Evolutionary conservation across 164 flowering plant species (phyloP), one percentile per base, ranked within the genome.

Genomic region (Vitis rotundifolia): DNA sequence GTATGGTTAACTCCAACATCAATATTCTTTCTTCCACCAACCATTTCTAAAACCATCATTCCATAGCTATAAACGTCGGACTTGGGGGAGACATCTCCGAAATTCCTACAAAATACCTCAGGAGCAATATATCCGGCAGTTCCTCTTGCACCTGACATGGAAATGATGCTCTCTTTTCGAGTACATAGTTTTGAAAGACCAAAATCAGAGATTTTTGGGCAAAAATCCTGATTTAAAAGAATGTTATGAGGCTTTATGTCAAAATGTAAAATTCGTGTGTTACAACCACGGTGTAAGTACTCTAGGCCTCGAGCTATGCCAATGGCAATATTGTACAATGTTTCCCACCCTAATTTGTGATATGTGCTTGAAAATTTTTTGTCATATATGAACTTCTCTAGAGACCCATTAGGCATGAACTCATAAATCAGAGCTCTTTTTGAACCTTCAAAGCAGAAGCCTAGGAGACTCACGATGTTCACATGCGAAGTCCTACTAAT

Each of bases 1-100:
- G 64, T 29, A 15, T 60, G 37, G 8, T 61, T 71, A 29, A 19
- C 77, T 11, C 9, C 63, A 6, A 3, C 61, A 19, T 73, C 64
- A 47, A 49, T 16, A 51, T 75, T 76, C 48, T 61, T 83, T 63
- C 79, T 78, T 3, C 78, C 81, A 15, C 83, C 86, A 66, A 77
- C 83, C 83, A 85, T 85, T 65, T 83, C 86, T 10, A 83, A 57
- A 51, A 81, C 68, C 81, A 85, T 77, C 84, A 85, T 83, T 28
- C 89, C 89, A 49, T 78, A 85, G 58, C 89, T 86, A 29, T 86
- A 86, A 1, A 82, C 83, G 77, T 86, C 87, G 0, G 89, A 79
- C 66, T 80, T 85, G 60, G 76, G 78, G 49, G 87, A 83, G 22
- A 81, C 80, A 8, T 48, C 67, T 57, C 89, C 87, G 55, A 82